Percentiles rank a stretch among this genome's conserved stretches.
phyloP scores from a whole-genome alignment of 768 basidiomycete genomes.

The Mrakia gelida region DNA sequence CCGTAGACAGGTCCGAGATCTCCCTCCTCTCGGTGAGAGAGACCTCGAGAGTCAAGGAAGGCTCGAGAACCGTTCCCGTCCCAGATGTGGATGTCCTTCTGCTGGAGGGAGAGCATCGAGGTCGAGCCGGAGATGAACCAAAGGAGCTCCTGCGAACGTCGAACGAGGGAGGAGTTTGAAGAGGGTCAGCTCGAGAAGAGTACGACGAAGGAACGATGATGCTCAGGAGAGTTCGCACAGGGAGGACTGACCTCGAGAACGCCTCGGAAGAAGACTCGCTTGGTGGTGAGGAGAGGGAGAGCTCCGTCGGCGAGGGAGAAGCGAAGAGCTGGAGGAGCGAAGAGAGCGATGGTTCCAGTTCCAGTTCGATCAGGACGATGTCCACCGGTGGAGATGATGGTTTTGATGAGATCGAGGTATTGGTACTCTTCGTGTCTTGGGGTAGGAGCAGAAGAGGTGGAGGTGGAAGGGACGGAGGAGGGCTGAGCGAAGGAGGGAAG shows the following conservation, averaged over 20 bases:
- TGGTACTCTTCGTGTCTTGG: constrained; percentile 66
- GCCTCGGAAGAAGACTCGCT: constrained; percentile 85
- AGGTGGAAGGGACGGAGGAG: background rate
- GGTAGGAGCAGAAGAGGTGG: background rate
- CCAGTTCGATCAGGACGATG: constrained; percentile 84
- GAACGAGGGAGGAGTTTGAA: background rate
- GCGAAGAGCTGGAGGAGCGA: constrained; percentile 82
- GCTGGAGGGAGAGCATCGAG: constrained; percentile 67
- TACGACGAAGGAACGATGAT: background rate
- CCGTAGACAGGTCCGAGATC: constrained; percentile 97
- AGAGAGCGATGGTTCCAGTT: constrained; percentile 85
- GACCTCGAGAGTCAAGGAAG: constrained; percentile 77
- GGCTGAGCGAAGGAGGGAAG: background rate
- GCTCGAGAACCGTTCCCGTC: constrained; percentile 88
- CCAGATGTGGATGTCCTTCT: constrained; percentile 92
- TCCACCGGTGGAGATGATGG: constrained; percentile 71
- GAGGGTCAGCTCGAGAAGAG: background rate
- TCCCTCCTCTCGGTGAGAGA: constrained; percentile 78
- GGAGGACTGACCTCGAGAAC: constrained; percentile 58
- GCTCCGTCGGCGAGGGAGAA: constrained; percentile 74
- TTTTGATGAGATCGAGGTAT: constrained; percentile 76
- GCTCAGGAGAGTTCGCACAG: background rate
- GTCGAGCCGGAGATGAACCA: constrained; percentile 90
- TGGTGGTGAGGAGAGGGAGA: constrained; percentile 89
- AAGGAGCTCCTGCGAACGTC: constrained; percentile 60